These are phyloP conservation scores for Pezicula carpinea DNA, from an alignment of 2,329 filamentous ascomycete genomes.

Conservation along the genomic window DNA sequence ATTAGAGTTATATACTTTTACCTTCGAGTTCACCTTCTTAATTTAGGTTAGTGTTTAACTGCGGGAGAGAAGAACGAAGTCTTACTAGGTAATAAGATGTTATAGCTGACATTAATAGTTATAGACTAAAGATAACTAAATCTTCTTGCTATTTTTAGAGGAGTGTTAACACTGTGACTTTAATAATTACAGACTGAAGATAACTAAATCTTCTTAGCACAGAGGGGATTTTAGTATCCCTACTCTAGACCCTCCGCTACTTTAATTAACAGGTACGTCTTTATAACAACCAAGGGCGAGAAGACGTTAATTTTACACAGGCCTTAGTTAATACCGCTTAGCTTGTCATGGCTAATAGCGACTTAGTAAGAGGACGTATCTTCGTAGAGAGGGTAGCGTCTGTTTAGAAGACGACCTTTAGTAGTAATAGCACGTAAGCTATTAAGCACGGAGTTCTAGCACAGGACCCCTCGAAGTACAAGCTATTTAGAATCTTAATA, in stretches of 20 bases:
- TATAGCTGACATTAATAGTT: conserved; percentile 17
- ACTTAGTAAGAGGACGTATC: conserved; percentile 27
- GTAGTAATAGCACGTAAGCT: conserved; percentile 10
- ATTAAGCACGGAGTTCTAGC: conserved; percentile 9
- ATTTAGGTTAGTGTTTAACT: conserved; percentile 15
- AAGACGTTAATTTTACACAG: conserved; percentile 16
- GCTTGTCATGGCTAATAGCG: conserved; percentile 26
- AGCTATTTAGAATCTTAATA: conserved; percentile 8
- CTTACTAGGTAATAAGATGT: conserved; percentile 17
- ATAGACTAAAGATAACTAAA: conserved; percentile 17
- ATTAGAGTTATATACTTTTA: conserved; percentile 13
- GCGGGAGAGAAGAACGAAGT: conserved; percentile 13
- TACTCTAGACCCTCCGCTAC: conserved; percentile 11
- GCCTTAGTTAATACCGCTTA: conserved; percentile 25
- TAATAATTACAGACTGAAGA: conserved; percentile 16
- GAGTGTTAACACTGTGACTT: too few relatives aligned
- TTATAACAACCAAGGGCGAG: conserved; percentile 21
- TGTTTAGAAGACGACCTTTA: conserved; percentile 8
- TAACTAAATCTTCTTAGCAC: too few relatives aligned
- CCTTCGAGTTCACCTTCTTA: conserved; percentile 14
- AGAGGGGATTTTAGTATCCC: conserved; percentile 7
- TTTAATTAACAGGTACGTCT: conserved; percentile 25
- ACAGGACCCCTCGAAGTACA: conserved; percentile 14
- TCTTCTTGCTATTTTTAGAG: conserved; percentile 14
- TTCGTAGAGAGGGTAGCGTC: conserved; percentile 21